phyloP scores from a whole-genome alignment of 805 yeast species.

The Pichia sporocuriosa region DNA sequence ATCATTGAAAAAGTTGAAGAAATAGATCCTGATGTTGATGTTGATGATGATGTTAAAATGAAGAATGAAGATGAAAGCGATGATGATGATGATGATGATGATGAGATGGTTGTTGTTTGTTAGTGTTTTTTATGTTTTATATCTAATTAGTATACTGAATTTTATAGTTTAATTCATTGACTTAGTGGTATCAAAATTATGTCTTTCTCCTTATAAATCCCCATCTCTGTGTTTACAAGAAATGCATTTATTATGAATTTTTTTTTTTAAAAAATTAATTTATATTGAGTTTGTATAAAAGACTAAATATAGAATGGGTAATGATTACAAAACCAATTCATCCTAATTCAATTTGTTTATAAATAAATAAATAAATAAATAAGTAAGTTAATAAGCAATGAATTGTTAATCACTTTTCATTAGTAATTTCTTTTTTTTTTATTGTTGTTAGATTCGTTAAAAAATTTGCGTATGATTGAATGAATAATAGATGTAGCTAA shows the following conservation, averaged over 20 bases:
- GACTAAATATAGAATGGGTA: constrained; percentile 2
- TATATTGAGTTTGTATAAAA: constrained; percentile 5
- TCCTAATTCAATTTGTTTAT: no score
- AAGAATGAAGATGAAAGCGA: constrained; percentile 9
- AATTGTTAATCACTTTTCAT: not conserved
- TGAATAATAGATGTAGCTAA: no score
- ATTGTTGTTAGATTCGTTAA: not conserved
- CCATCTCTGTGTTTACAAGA: no score
- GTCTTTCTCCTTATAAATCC: no score
- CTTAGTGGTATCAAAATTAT: no score
- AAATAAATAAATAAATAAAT: not conserved
- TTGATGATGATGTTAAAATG: constrained; percentile 6
- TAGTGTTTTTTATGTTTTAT: no score
- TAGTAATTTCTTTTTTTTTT: not conserved
- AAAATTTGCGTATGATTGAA: constrained; percentile 1
- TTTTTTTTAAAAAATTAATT: not conserved
- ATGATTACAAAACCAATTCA: no score
- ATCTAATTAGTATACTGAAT: no score
- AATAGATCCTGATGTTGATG: constrained; percentile 5
- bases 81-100: constrained; percentile 14
- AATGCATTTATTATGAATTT: no score
- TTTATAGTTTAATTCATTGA: no score
- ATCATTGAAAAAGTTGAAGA: constrained; percentile 33
- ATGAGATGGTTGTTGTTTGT: constrained; percentile 13
- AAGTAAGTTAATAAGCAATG: not conserved